Evolutionary conservation across 148 eudicot genomes (phyloP).

Genomic region (Chenopodium berlandieri): DNA sequence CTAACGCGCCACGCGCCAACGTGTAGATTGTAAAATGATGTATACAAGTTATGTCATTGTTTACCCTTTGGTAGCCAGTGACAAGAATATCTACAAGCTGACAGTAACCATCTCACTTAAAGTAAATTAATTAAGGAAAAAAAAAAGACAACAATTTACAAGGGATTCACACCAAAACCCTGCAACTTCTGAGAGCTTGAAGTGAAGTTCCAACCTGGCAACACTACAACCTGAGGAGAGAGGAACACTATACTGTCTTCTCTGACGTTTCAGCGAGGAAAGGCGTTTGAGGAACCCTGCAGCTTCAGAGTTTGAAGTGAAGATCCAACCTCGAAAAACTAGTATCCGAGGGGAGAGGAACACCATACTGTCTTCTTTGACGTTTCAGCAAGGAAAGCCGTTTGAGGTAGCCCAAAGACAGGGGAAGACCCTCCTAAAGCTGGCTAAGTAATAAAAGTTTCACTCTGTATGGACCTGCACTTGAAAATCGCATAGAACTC

Average conservation of each 20-base stretch:
- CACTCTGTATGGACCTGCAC: constrained; percentile 33
- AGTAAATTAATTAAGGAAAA: background rate
- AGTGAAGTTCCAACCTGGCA: constrained; percentile 8
- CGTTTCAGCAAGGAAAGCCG: background rate
- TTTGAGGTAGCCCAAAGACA: background rate
- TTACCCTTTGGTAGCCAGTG: constrained; percentile 23
- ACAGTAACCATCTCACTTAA: constrained; percentile 17
- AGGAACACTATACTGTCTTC: constrained; percentile 15
- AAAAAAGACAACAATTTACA: constrained; percentile 24
- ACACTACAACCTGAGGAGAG: constrained; percentile 10
- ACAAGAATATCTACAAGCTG: constrained; percentile 24
- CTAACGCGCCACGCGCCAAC: background rate
- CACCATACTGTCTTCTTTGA: constrained; percentile 15
- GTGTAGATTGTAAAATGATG: constrained; percentile 22
- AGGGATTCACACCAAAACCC: constrained; percentile 16
- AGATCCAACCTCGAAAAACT: constrained; percentile 10
- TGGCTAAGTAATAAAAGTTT: background rate
- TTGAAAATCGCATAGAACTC: constrained; percentile 39
- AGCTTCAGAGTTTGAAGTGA: background rate
- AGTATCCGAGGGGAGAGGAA: constrained; percentile 1
- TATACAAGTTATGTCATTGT: constrained; percentile 21
- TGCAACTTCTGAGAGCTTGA: background rate
- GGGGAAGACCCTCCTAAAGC: constrained; percentile 3
- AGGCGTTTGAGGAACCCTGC: background rate
- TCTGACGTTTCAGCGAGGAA: constrained; percentile 11